Evolutionary conservation across 139 green algal genomes (phyloP).

Genomic region (Gonium pectorale): DNA sequence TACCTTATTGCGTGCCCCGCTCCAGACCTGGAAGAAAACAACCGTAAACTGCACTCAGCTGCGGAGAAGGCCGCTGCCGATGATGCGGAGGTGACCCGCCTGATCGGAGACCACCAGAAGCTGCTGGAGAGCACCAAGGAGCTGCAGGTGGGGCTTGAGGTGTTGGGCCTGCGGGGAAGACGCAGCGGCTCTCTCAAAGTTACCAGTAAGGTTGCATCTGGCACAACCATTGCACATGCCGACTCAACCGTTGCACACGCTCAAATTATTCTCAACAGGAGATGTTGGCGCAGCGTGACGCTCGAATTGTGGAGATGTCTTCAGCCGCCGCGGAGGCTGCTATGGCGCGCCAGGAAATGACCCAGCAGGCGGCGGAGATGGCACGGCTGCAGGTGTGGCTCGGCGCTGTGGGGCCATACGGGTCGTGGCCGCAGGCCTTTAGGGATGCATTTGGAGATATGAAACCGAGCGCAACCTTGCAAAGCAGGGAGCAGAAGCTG

Average conservation of each 20-base stretch:
- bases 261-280: constrained; percentile 16
- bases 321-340: constrained; percentile 25
- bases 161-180: no score
- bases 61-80: constrained; percentile 40
- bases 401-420: no score
- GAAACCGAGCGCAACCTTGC: no score
- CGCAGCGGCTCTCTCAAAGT: no score
- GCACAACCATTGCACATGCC: no score
- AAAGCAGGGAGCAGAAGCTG: no score
- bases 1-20: background rate
- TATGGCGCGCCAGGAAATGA: background rate
- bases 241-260: no score
- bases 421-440: no score
- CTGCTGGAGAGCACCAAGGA: constrained; percentile 46
- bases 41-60: constrained; percentile 49
- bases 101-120: constrained; percentile 54
- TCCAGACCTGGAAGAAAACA: constrained; percentile 54
- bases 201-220: no score
- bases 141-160: constrained; percentile 50
- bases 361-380: constrained; percentile 38
- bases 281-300: constrained; percentile 8
- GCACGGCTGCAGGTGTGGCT: constrained; percentile 49
- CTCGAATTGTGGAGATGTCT: constrained; percentile 32
- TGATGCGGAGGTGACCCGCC: constrained; percentile 42
- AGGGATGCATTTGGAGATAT: no score